Evolutionary conservation across 78 protist genomes (phyloP).

Genomic region (Pigoraptor vietnamica): DNA sequence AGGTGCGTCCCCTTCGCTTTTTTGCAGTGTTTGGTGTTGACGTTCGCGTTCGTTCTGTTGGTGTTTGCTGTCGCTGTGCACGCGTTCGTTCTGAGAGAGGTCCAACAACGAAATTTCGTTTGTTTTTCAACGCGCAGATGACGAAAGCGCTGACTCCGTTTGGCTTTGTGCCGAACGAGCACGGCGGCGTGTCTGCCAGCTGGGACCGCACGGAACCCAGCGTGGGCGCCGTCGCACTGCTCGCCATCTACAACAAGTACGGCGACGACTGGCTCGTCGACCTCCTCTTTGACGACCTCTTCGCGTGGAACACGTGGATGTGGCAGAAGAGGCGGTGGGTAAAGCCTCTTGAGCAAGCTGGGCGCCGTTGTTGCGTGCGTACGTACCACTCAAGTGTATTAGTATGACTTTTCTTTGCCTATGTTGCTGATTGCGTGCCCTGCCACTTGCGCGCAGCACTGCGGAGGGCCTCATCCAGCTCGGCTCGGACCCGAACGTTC

Average conservation of each 20-base stretch:
- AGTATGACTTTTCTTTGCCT: not conserved
- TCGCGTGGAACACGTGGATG: not conserved
- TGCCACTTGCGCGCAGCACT: not conserved
- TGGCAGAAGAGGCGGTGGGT: not conserved
- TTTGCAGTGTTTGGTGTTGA: not conserved
- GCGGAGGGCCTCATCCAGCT: not conserved
- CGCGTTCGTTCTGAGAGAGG: too few species aligned
- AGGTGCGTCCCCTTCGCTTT: not conserved
- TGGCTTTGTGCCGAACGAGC: not conserved
- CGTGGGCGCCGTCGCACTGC: not conserved
- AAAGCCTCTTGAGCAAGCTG: too few species aligned
- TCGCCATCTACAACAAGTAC: not conserved
- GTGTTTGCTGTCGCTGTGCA: not conserved
- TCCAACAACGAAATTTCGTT: too few species aligned
- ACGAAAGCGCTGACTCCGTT: not conserved
- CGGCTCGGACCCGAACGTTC: not conserved
- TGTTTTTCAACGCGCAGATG: too few species aligned
- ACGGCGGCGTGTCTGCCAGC: not conserved
- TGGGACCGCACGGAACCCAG: not conserved
- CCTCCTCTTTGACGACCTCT: not conserved
- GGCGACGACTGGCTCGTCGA: not conserved
- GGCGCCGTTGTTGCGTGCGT: too few species aligned
- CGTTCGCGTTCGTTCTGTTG: not conserved
- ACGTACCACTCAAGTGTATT: too few species aligned
- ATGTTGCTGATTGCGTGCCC: not conserved